phyloP scores from a whole-genome alignment of 345 rosid species.

The Excoecaria agallocha region DNA sequence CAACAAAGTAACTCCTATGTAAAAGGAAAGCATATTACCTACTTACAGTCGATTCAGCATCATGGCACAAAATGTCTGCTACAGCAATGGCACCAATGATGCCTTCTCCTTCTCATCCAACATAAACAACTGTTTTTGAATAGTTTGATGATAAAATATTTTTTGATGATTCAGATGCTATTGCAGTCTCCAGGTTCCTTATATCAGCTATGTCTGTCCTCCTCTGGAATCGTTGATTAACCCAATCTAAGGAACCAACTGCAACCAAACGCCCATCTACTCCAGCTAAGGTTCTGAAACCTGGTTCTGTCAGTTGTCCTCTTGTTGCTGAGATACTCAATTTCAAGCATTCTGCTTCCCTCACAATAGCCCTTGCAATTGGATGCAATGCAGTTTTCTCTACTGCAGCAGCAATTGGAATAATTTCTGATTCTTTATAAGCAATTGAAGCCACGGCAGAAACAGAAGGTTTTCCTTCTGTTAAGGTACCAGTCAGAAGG shows the following conservation, averaged over 20 bases:
- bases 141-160: constrained; percentile 41
- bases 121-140: constrained; percentile 81
- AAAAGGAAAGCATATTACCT: constrained; percentile 45
- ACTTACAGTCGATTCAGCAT: constrained; percentile 72
- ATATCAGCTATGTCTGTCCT: constrained; percentile 44
- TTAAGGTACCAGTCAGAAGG: constrained; percentile 87
- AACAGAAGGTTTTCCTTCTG: constrained; percentile 86
- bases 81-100: constrained; percentile 83
- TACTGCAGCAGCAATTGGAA: constrained; percentile 86
- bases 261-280: constrained; percentile 84
- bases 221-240: constrained; percentile 59
- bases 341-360: constrained; percentile 57
- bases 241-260: constrained; percentile 85
- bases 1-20: background rate
- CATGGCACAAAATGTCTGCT: constrained; percentile 72
- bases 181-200: constrained; percentile 43
- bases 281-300: constrained; percentile 90
- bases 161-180: constrained; percentile 40
- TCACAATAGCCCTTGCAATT: constrained; percentile 80
- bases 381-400: constrained; percentile 90
- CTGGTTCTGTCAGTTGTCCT: constrained; percentile 90
- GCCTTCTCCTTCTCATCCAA: constrained; percentile 86
- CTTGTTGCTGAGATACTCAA: constrained; percentile 66
- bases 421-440: constrained; percentile 66
- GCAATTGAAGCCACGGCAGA: constrained; percentile 60